phyloP scores from a whole-genome alignment of 2,329 filamentous ascomycete genomes.

The Beauveria pseudobassiana region DNA sequence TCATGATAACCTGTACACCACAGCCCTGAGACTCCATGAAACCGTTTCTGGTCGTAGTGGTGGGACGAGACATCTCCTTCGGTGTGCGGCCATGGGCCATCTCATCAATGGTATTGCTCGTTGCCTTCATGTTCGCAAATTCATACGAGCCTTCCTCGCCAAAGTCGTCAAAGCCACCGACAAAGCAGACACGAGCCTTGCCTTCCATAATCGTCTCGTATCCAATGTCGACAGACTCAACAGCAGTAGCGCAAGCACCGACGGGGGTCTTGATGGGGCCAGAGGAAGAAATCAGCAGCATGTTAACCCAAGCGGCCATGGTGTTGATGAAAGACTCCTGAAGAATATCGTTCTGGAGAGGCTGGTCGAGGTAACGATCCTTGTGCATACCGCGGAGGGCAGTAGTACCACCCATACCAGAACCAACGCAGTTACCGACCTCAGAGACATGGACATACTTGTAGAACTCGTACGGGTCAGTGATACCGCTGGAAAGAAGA shows the following conservation, averaged over 20 bases:
- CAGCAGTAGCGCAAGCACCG: constrained; percentile 92
- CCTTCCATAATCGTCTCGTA: constrained; percentile 98
- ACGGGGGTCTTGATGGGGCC: constrained; percentile 98
- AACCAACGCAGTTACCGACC: constrained; percentile 96
- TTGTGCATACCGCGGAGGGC: constrained; percentile 97
- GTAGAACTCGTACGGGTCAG: constrained; percentile 99
- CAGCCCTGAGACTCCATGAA: constrained; percentile 99
- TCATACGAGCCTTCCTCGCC: constrained; percentile 98
- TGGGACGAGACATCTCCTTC: constrained; percentile 94
- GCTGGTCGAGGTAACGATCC: constrained; percentile 93
- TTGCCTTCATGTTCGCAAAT: constrained; percentile 99
- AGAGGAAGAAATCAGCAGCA: constrained; percentile 93
- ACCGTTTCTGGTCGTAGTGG: constrained; percentile 90
- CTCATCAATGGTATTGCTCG: constrained; percentile 95
- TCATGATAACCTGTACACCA: constrained; percentile 98
- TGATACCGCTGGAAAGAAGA: constrained; percentile 87
- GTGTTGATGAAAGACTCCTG: constrained; percentile 99
- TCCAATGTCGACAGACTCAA: constrained; percentile 95
- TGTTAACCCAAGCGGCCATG: constrained; percentile 99
- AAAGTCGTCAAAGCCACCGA: constrained; percentile 98
- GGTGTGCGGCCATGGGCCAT: constrained; percentile 92
- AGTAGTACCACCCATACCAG: constrained; percentile 90
- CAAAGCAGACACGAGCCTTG: constrained; percentile 94
- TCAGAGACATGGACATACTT: constrained; percentile 98
- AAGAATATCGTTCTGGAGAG: constrained; percentile 95